A percentile compares a stretch with the other conserved stretches of the same genome.
Conservation (phyloP, 2,329 filamentous ascomycete species). For the Exophiala mesophila region DNA sequence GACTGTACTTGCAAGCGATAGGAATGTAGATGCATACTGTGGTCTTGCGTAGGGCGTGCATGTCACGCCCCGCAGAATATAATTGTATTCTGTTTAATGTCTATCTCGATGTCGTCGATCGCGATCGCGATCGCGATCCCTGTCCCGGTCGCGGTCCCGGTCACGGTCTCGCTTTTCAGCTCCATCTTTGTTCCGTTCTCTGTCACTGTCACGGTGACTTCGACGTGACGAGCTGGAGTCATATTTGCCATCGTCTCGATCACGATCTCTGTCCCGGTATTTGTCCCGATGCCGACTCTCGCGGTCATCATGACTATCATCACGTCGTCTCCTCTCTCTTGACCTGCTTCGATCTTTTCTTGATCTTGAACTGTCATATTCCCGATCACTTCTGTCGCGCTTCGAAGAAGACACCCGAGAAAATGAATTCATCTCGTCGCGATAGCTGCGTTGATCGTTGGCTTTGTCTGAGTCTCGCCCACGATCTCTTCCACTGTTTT, state of each 20-base stretch:
- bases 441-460: conserved; percentile 32
- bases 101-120: conserved; percentile 26
- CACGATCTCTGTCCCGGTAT: conserved; percentile 28
- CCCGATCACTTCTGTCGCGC: conserved; percentile 32
- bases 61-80: too few relatives aligned
- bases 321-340: conserved; percentile 34
- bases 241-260: conserved; percentile 28
- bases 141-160: conserved; percentile 21
- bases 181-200: conserved; percentile 27
- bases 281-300: conserved; percentile 30
- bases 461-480: conserved; percentile 31
- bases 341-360: conserved; percentile 32
- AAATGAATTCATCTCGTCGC: conserved; percentile 36
- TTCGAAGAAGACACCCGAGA: conserved; percentile 36
- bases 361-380: conserved; percentile 22
- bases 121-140: conserved; percentile 19
- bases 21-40: too few relatives aligned
- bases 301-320: conserved; percentile 32
- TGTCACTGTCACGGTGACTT: conserved; percentile 21
- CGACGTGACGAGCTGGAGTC: conserved; percentile 24
- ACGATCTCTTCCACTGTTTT: conserved; percentile 34
- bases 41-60: too few relatives aligned
- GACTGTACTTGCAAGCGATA: too few relatives aligned
- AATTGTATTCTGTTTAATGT: conserved; percentile 12
- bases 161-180: conserved; percentile 23